These are phyloP conservation scores for Dendrobium catenatum DNA, from an alignment of 106 monocot genomes.

Conservation along the genomic window DNA sequence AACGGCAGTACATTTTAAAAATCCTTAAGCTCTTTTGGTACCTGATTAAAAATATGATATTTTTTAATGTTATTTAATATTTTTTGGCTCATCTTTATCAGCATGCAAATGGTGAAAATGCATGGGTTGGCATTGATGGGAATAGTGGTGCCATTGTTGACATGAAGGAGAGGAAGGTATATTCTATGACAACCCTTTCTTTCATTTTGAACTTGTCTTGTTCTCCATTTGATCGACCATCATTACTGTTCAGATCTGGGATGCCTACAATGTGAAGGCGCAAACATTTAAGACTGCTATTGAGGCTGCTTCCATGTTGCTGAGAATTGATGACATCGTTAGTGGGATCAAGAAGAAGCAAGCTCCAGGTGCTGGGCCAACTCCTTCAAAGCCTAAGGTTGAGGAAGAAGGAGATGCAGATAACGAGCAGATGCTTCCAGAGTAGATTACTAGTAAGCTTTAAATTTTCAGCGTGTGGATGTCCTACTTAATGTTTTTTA, in stretches of 20 bases:
- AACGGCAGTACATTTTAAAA: not conserved
- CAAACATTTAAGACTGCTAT: conserved; percentile 96
- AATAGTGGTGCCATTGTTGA: conserved; percentile 80
- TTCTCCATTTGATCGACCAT: not conserved
- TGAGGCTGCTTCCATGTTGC: conserved; percentile 89
- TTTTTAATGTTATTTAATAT: not conserved
- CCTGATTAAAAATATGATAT: not conserved
- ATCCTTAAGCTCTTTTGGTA: not conserved
- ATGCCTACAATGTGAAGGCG: conserved; percentile 85
- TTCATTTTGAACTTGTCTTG: not conserved
- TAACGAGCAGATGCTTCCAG: conserved; percentile 77
- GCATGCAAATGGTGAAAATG: conserved; percentile 94
- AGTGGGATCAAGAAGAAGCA: conserved; percentile 98
- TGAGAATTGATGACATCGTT: conserved; percentile 94
- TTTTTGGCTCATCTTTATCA: conserved; percentile 12
- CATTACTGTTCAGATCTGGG: conserved; percentile 54
- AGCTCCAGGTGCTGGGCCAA: conserved; percentile 55
- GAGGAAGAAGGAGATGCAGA: conserved; percentile 92
- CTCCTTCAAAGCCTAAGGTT: conserved; percentile 52
- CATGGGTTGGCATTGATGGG: conserved; percentile 96
- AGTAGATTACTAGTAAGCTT: conserved; percentile 4
- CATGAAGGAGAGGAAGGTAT: conserved; percentile 86
- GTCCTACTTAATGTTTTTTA: too few relatives aligned
- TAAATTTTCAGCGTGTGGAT: not conserved
- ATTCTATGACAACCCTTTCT: not conserved